Base-by-base conservation (phyloP, 148 eudicot species). In the Pouteria glomerata region DNA sequence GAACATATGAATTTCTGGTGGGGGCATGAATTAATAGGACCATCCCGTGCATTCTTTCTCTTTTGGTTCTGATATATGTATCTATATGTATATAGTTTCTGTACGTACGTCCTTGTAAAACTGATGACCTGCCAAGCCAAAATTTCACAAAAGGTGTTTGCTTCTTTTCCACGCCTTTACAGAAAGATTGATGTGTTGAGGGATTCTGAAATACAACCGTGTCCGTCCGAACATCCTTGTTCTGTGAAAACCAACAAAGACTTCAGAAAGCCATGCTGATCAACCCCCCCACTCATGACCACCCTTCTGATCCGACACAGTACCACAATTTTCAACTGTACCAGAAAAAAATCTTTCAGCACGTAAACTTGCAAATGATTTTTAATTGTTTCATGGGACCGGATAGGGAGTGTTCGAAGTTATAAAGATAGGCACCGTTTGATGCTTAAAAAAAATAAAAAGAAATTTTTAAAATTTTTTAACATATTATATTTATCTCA, bases 21-120 rank as follows among this genome's bases (percentile, higher is more conserved):
- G 42, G 64, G 64, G 44, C 64, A 60, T 60, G 41, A 60, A n/a
- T n/a, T n/a, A n/a, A 60, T 34, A 60, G 64, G 64, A 60, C 64
- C 2, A 5, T 13, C 55, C n/a, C 21, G 10, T 10, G 0, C 55
- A 50, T 16, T 23, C 55, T 19, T 50, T 50, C 12, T 19, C 23
- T 19, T 3, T 3, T 45, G 2, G 14, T 50, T 50, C 55, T 50
- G 55, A 16, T 18, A 19, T n/a, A n/a, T n/a, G n/a, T n/a, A n/a
- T n/a, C n/a, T n/a, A n/a, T n/a, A n/a, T n/a, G n/a, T n/a, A n/a
- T n/a, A n/a, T n/a, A n/a, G n/a, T n/a, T n/a, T n/a, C n/a, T n/a
- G n/a, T n/a, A n/a, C n/a, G n/a, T n/a, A n/a, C n/a, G n/a, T n/a
- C n/a, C n/a, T n/a, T n/a, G n/a, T n/a, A n/a, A n/a, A n/a, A n/a